phyloP scores from a whole-genome alignment of 73 alveolate genomes.

The Blepharisma japonicum region DNA sequence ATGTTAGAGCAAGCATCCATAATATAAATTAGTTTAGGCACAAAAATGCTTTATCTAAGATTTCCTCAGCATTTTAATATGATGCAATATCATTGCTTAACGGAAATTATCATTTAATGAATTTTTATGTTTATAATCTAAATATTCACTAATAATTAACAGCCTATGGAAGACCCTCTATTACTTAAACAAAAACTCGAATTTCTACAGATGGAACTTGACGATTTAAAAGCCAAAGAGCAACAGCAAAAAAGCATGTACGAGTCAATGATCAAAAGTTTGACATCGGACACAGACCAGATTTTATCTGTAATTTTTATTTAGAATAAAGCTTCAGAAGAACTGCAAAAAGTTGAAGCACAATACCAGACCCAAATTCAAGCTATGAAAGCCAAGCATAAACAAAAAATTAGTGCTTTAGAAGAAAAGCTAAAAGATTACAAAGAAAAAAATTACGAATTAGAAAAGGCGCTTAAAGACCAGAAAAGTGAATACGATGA shows the following conservation, averaged over 20 bases:
- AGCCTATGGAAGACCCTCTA: background rate
- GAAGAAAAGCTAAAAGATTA: background rate
- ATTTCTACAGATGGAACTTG: slow-evolving; percentile 11
- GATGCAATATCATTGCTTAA: no score
- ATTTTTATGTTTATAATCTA: no score
- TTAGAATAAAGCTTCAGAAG: background rate
- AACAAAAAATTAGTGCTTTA: background rate
- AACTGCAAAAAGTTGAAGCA: background rate
- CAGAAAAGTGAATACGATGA: background rate
- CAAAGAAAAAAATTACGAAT: background rate
- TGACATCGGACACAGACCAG: background rate
- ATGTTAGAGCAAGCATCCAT: no score
- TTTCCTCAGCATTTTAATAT: no score
- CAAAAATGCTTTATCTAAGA: no score
- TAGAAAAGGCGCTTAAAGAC: background rate
- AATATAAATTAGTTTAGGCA: no score
- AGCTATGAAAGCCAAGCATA: background rate
- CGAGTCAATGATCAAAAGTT: slow-evolving; percentile 17
- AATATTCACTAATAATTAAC: no score
- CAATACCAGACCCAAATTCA: background rate
- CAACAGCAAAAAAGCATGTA: background rate
- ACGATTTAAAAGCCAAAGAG: background rate
- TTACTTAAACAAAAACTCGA: slow-evolving; percentile 22
- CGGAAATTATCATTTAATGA: no score
- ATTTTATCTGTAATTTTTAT: no score